Base-by-base conservation (phyloP, 2,329 filamentous ascomycete genomes). In the Apiospora malaysiana region DNA sequence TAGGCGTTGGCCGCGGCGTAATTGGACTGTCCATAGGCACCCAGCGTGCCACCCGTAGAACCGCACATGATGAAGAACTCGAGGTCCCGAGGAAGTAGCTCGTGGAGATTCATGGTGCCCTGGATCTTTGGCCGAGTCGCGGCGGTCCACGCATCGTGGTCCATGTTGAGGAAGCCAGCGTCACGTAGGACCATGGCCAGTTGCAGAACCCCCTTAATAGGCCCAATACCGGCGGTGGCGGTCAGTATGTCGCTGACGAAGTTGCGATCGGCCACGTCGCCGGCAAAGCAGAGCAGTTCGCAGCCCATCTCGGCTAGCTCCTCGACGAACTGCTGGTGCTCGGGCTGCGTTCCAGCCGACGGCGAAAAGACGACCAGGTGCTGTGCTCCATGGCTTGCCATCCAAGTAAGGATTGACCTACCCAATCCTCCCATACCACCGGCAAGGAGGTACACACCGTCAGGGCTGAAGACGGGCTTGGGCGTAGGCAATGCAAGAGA, bases 21-120 rank as follows among this genome's bases (percentile, higher is more conserved):
- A 21, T 68, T 68, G 18, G 43, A 21, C 25, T 68, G 66, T 21
- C 66, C 66, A 4, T 18, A 16, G 21, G 47, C 16, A n/a, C 43
- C 66, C 8, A 46, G 12, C 14, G 27, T 10, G 2, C 43, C 43
- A 27, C 14, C 43, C n/a, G 23, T 21, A 21, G 66, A 68, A n/a
- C 66, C 25, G 43, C n/a, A 68, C 16, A 68, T 16, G 16, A 68
- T 7, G 25, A 68, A 68, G 66, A 68, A 68, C 2, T 68, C 66
- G 40, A 68, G 40, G 14, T 49, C 5, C 21, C 5, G 45, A 7
- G 40, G 43, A 3, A 23, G 23, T 1, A 14, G 2, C 4, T 49
- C 12, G 45, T 68, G 66, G 4, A 68, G 45, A n/a, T 68, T 68
- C 66, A 42, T 47, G 8, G 66, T 68, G 25, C 66, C 66, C 21